Conservation (phyloP, 148 eudicot genomes). For the Camellia sinensis region DNA sequence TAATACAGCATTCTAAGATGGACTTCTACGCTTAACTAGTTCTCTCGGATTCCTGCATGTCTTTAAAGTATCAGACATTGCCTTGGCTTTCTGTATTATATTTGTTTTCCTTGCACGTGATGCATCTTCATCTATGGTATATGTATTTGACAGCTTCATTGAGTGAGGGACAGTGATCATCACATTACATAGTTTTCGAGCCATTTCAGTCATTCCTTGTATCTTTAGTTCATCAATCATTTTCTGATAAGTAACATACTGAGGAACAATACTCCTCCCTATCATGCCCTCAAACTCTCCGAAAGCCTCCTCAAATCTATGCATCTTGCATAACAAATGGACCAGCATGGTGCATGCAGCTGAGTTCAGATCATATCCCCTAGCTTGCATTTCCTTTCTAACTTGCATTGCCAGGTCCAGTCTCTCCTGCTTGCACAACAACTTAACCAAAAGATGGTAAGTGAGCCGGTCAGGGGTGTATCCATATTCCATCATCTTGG, state of each 20-base stretch:
- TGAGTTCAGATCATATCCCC: conserved; percentile 51
- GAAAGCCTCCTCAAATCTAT: conserved; percentile 53
- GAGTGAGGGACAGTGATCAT: conserved; percentile 48
- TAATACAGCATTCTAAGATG: conserved; percentile 19
- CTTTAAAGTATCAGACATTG: conserved; percentile 51
- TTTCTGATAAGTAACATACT: conserved; percentile 40
- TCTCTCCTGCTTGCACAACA: conserved; percentile 61
- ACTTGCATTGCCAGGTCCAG: conserved; percentile 47
- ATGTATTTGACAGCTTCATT: conserved; percentile 37
- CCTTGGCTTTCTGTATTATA: conserved; percentile 55
- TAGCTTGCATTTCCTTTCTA: conserved; percentile 60
- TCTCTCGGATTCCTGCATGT: conserved; percentile 37
- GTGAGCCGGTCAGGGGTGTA: conserved; percentile 50
- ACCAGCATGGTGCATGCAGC: conserved; percentile 49
- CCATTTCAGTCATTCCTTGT: conserved; percentile 41
- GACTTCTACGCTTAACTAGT: conserved; percentile 31
- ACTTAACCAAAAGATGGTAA: conserved; percentile 57
- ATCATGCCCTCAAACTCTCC: conserved; percentile 56
- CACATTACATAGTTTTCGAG: conserved; percentile 36
- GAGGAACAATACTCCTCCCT: conserved; percentile 57
- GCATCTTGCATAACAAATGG: conserved; percentile 48
- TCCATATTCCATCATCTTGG: conserved; percentile 57
- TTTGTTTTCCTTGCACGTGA: conserved; percentile 40
- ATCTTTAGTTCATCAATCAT: conserved; percentile 48
- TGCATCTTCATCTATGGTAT: conserved; percentile 21